Base-by-base conservation (phyloP, 345 rosid species). In the Hibiscus syriacus region DNA sequence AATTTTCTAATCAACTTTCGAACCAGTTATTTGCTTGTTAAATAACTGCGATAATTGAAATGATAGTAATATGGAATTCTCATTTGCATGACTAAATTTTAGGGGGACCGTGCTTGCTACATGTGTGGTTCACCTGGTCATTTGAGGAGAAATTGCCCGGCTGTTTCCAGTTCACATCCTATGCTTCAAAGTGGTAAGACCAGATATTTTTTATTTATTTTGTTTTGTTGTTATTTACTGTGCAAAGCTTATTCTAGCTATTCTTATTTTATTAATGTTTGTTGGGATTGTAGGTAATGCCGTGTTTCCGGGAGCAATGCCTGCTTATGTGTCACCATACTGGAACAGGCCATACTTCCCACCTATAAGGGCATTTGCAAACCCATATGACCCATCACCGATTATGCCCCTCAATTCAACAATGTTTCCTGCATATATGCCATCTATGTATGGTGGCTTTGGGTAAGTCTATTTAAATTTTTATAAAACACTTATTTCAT, bases 61-160 rank as follows among this genome's bases (percentile, higher is more conserved):
- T 61, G 27, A 9, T 36, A 3, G 23, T 38, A 12, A 38, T 38
- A 25, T 41, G 19, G 19, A 43, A 66, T 13, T 39, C n/a, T 68
- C 10, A 27, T 17, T 52, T 60, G 46, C 72, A 45, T 76, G 11
- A 13, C 74, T 70, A 62, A 46, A 54, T 64, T 6, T 38, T 64
- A 81, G 82, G 81, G 80, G 57, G 69, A 32, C 12, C 79, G 81
- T 64, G 73, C 78, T 16, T 84, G 88, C 73, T 84, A 76, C 79
- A n/a, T n/a, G 75, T 84, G 88, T 45, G 88, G 85, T 58, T 84
- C 82, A 60, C 80, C 75, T 30, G 77, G 74, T 74, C 88, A 84
- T 71, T 73, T 84, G 19, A 76, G 76, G 46, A 78, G 85, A 70
- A 75, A 78, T 64, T 81, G 88, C 75, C 88, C 79, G 11, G 77